Percentiles rank a stretch among this genome's conserved stretches.
These are phyloP conservation scores for Alternaria alternata DNA, from an alignment of 2,329 filamentous ascomycete genomes.

Conservation along the genomic window DNA sequence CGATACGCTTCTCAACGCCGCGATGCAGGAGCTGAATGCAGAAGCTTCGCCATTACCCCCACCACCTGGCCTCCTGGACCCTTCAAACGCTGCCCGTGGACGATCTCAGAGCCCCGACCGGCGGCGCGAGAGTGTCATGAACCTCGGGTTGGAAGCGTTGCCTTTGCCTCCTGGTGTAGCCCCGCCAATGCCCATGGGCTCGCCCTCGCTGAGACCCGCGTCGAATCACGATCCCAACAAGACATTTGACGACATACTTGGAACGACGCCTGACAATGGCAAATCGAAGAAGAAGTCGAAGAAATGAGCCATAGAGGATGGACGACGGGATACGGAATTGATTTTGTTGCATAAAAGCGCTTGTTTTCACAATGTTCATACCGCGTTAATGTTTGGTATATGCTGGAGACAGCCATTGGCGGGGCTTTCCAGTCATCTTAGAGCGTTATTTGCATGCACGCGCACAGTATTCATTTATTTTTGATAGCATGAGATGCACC, in stretches of 20 bases:
- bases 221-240: slow-evolving; percentile 52
- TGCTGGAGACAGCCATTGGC: slow-evolving; percentile 2
- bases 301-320: slow-evolving; percentile 25
- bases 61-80: slow-evolving; percentile 40
- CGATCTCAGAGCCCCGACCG: slow-evolving; percentile 42
- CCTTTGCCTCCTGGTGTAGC: slow-evolving; percentile 55
- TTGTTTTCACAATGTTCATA: slow-evolving; percentile 2
- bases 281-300: slow-evolving; percentile 42
- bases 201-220: slow-evolving; percentile 34
- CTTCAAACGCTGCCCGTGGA: slow-evolving; percentile 26
- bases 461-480: background rate
- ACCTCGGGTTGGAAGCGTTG: slow-evolving; percentile 57
- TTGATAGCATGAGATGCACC: slow-evolving; percentile 1
- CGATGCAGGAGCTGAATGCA: slow-evolving; percentile 46
- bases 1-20: slow-evolving; percentile 43
- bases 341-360: slow-evolving; percentile 10
- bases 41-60: slow-evolving; percentile 42
- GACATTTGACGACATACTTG: slow-evolving; percentile 61
- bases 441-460: slow-evolving; percentile 11
- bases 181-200: slow-evolving; percentile 42
- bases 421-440: slow-evolving; percentile 7
- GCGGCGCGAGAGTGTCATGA: slow-evolving; percentile 55
- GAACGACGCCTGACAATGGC: slow-evolving; percentile 31
- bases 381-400: slow-evolving; percentile 8
- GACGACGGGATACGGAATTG: background rate